Evolutionary conservation across 495 filamentous ascomycete species (phyloP), one percentile per base, ranked within the genome.

Genomic region (Copromyces sp.): DNA sequence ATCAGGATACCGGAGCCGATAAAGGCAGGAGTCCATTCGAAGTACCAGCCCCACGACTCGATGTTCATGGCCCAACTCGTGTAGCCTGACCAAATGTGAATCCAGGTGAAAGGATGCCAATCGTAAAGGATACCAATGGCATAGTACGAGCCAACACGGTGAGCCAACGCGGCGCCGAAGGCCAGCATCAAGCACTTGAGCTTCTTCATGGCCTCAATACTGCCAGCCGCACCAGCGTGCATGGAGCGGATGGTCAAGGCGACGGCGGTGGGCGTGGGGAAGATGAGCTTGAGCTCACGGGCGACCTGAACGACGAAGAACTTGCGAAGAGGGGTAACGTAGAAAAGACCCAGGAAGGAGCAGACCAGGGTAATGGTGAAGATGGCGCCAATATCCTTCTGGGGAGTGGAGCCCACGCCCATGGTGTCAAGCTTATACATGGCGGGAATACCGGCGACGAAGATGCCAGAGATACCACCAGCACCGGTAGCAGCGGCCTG

Each of bases 301-400:
- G 86, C 88, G 29, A 90, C 86, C 74, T 90, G 86, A 74, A 91
- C 82, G 80, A 91, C 87, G 81, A 90, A 91, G 81, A 91, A 91
- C 74, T 89, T 89, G 61, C 89, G 87, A 45, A 91, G 82, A 39
- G 89, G 89, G 1, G 88, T 90, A 69, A 87, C 89, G 75, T 90
- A 90, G 79, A 90, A 90, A 35, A 91, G 78, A n/a, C 89, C 89
- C 75, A 90, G 88, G 80, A 89, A 91, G n/a, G 87, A 87, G 68
- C 85, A 84, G 73, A 90, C 86, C 69, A 88, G 83, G 14, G 89
- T 90, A 71, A 91, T 85, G 39, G 87, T 87, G 69, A 90, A 81
- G 68, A 91, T 85, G 39, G 85, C 80, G 47, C 86, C 85, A 74
- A 88, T 90, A 72, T 90, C 85, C 1, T 84, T 77, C 39, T 82